A percentile compares a stretch with the other conserved stretches of the same genome.
phyloP scores from a whole-genome alignment of 2,329 filamentous ascomycete species.

The Rhytidhysteron rufulum region DNA sequence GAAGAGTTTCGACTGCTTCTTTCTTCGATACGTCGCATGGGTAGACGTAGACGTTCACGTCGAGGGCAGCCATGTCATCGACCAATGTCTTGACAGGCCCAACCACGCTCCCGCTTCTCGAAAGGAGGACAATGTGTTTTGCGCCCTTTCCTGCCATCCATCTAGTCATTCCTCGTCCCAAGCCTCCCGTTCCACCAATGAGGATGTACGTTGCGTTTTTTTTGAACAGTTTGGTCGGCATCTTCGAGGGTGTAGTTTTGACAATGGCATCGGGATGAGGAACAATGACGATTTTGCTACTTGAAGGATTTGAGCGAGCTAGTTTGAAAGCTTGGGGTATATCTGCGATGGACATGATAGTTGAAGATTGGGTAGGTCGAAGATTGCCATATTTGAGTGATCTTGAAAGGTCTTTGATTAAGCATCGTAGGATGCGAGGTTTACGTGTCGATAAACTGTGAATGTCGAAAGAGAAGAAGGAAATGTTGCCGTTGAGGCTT shows the following conservation, averaged over 20 bases:
- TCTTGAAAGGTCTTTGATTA: slow-evolving; percentile 5
- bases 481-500: slow-evolving; percentile 2
- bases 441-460: slow-evolving; percentile 3
- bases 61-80: slow-evolving; percentile 10
- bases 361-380: neutral
- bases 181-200: slow-evolving; percentile 23
- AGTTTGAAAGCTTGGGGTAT: neutral
- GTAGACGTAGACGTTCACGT: slow-evolving; percentile 13
- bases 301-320: neutral
- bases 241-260: slow-evolving; percentile 4
- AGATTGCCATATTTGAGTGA: neutral
- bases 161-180: slow-evolving; percentile 22
- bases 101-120: slow-evolving; percentile 13
- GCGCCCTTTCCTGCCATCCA: slow-evolving; percentile 25
- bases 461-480: slow-evolving; percentile 7
- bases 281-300: slow-evolving; percentile 2
- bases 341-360: neutral
- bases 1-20: slow-evolving; percentile 9
- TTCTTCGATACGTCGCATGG: slow-evolving; percentile 16
- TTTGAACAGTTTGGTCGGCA: slow-evolving; percentile 4
- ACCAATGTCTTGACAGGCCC: slow-evolving; percentile 12
- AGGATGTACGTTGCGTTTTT: slow-evolving; percentile 23
- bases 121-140: slow-evolving; percentile 18
- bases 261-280: slow-evolving; percentile 1
- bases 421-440: slow-evolving; percentile 4